Base-by-base conservation (phyloP, 345 rosid genomes). In the Lepidium aucheri region DNA sequence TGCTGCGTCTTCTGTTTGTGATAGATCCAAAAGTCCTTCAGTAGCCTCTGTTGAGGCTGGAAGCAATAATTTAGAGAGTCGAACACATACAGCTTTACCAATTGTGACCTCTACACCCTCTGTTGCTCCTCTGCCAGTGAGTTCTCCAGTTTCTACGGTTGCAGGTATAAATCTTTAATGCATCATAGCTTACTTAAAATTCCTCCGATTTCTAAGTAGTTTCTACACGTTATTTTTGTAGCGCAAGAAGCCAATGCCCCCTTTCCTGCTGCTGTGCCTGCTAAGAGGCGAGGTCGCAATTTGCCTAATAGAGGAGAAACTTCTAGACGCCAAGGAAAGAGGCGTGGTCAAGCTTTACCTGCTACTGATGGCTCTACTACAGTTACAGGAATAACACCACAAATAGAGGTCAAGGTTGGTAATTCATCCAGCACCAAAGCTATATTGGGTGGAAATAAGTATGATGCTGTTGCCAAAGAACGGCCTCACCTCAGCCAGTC, bases 291-390 rank as follows among this genome's bases (percentile, higher is more conserved):
- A 70, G 83, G 83, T 53, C 80, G 72, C 33, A 82, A 77, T 72
- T 67, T 65, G 62, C 79, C 60, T 58, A 77, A 65, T 76, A 86
- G 67, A 39, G 70, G 65, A 10, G 88, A 76, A 73, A 49, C 78
- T 63, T 60, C 84, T 7, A 78, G 83, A 9, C 86, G 85, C 56
- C 74, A 86, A 74, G 96, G 96, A 70, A 83, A 74, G 81, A 84
- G 84, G 63, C 78, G 73, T 57, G 75, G 49, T 11, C 68, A 68
- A 53, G 67, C 72, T 36, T 61, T 63, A 46, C 57, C 82, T 61
- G 58, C 63, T 73, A 68, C 81, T 50, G 86, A 82, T 76, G 83
- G 60, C 74, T 75, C 83, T 53, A 64, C 68, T 60, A 70, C 61
- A 61, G 74, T 59, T 75, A 67, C 77, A 52, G 74, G 76, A 65